Percentiles rank a stretch among this genome's conserved stretches.
These are phyloP conservation scores for Canna indica DNA, from an alignment of 176 grass and related monocot species.

Conservation along the genomic window DNA sequence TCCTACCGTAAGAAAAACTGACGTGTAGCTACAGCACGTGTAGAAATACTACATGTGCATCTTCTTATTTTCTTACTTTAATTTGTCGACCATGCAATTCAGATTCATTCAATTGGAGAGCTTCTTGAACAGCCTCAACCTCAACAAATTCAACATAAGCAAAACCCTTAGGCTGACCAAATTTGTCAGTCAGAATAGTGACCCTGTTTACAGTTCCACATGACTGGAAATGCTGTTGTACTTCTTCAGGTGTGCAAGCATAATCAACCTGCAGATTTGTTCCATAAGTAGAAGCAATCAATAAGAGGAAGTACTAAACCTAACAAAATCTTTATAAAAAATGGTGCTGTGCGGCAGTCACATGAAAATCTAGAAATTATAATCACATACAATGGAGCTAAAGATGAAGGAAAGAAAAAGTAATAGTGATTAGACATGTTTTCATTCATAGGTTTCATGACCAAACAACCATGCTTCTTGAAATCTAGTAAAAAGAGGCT, in stretches of 20 bases:
- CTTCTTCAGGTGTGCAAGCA: constrained; percentile 74
- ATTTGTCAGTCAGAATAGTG: constrained; percentile 74
- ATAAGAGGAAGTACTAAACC: not conserved
- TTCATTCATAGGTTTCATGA: too few species aligned
- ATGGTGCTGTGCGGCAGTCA: not conserved
- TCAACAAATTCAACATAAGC: constrained; percentile 86
- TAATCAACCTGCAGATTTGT: constrained; percentile 59
- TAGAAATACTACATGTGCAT: not conserved
- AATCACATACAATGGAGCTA: not conserved
- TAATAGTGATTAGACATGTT: too few species aligned
- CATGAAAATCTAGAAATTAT: not conserved
- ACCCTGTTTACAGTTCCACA: constrained; percentile 82
- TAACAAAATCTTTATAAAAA: not conserved
- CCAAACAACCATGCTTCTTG: too few species aligned
- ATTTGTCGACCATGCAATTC: constrained; percentile 72
- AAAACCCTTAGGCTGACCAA: constrained; percentile 83
- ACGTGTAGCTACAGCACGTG: not conserved
- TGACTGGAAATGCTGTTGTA: constrained; percentile 75
- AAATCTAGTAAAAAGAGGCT: too few species aligned
- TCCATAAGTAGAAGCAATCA: not conserved
- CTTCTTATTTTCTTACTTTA: constrained; percentile 28
- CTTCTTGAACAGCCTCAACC: constrained; percentile 72
- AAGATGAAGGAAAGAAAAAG: too few species aligned
- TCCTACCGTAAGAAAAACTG: not conserved
- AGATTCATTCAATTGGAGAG: constrained; percentile 62